Conservation (phyloP, 371 early-diverging fungal species). For the Syncephalastrum racemosum region DNA sequence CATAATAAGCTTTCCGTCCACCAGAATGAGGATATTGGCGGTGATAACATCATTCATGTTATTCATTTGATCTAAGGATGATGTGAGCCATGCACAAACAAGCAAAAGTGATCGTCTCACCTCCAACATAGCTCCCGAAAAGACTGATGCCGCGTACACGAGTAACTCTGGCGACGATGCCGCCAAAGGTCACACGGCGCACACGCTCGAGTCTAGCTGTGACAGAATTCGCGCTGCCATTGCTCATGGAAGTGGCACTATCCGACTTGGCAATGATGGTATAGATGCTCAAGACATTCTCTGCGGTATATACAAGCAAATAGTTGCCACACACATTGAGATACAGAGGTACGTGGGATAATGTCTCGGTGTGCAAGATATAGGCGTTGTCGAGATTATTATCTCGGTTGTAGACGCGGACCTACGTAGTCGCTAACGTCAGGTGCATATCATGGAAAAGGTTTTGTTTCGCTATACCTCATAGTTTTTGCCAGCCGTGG, state of each 20-base stretch:
- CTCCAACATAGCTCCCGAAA: slow-evolving; percentile 40
- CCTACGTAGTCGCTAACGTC: slow-evolving; percentile 33
- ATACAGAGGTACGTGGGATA: slow-evolving; percentile 47
- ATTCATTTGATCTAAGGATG: slow-evolving; percentile 32
- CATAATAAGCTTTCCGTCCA: slow-evolving; percentile 51
- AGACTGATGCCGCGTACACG: slow-evolving; percentile 58
- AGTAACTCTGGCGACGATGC: slow-evolving; percentile 57
- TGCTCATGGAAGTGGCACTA: slow-evolving; percentile 10
- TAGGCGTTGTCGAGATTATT: slow-evolving; percentile 69
- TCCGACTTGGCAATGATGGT: slow-evolving; percentile 20
- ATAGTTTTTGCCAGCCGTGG: slow-evolving; percentile 31
- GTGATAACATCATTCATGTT: slow-evolving; percentile 32
- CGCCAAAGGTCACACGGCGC: slow-evolving; percentile 67
- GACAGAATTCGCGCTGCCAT: slow-evolving; percentile 5
- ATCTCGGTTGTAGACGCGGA: slow-evolving; percentile 78
- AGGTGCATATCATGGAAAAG: background rate
- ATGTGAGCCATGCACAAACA: background rate
- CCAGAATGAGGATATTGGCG: slow-evolving; percentile 48
- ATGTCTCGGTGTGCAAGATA: slow-evolving; percentile 53
- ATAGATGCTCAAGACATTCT: slow-evolving; percentile 63
- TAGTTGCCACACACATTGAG: slow-evolving; percentile 58
- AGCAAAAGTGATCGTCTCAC: slow-evolving; percentile 10
- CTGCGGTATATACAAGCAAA: slow-evolving; percentile 67
- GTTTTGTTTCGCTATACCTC: slow-evolving; percentile 53
- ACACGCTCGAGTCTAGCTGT: slow-evolving; percentile 49